Conservation (phyloP, 352 stramenopile genomes). For the Aphanomyces astaci region DNA sequence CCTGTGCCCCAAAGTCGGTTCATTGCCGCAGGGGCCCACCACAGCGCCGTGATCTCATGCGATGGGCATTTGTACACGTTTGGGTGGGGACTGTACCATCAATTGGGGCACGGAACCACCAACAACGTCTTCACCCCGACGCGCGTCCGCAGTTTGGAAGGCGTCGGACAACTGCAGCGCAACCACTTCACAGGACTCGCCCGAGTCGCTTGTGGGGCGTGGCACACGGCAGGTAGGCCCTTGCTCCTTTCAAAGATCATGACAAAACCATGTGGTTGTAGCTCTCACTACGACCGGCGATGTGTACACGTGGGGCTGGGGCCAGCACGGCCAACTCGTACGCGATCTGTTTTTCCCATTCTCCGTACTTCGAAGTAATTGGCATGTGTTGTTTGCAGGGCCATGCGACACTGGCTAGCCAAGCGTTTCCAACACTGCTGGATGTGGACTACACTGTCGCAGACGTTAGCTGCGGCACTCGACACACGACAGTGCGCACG, state of each 20-base stretch:
- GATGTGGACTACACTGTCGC: conserved; percentile 28
- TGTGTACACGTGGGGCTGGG: conserved; percentile 76
- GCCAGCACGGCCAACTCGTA: conserved; percentile 61
- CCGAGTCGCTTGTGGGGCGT: conserved; percentile 56
- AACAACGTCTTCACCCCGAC: conserved; percentile 30
- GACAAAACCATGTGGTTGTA: background rate
- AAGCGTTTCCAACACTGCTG: conserved; percentile 33
- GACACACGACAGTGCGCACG: conserved; percentile 44
- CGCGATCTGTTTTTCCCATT: no score
- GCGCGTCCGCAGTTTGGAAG: conserved; percentile 39
- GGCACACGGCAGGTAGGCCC: conserved; percentile 54
- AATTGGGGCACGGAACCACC: conserved; percentile 53
- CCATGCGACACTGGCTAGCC: conserved; percentile 20
- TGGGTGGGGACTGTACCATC: conserved; percentile 73
- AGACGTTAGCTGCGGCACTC: conserved; percentile 39
- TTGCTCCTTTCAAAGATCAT: background rate
- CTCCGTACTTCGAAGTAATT: no score
- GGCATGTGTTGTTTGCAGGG: no score
- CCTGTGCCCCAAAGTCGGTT: background rate
- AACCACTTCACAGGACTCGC: conserved; percentile 29
- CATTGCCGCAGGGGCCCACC: conserved; percentile 42
- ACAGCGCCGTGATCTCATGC: conserved; percentile 40
- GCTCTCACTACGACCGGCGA: conserved; percentile 44
- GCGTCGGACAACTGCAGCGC: conserved; percentile 29
- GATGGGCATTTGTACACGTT: conserved; percentile 47